phyloP scores from a whole-genome alignment of 2,329 filamentous ascomycete species.

The Monilinia polystroma region DNA sequence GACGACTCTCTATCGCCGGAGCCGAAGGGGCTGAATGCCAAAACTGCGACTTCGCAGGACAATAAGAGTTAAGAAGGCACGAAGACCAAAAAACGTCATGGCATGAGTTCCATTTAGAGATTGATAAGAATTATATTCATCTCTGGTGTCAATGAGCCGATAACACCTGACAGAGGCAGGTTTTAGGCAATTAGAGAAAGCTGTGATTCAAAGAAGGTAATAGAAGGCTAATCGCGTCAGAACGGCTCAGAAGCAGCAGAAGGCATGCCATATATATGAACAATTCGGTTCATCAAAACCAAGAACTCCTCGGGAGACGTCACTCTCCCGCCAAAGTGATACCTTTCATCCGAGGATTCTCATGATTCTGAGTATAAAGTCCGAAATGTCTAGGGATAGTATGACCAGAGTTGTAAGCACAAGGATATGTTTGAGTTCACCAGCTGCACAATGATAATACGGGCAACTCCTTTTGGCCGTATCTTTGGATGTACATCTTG shows the following conservation, averaged over 20 bases:
- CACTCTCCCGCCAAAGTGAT: not conserved
- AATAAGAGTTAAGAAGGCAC: constrained; percentile 48
- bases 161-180: constrained; percentile 33
- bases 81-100: constrained; percentile 50
- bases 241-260: constrained; percentile 5
- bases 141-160: constrained; percentile 33
- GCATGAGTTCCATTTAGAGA: constrained; percentile 47
- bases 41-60: constrained; percentile 41
- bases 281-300: not conserved
- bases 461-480: constrained; percentile 17
- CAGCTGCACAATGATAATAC: not conserved
- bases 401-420: constrained; percentile 10
- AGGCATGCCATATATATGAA: not conserved
- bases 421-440: constrained; percentile 7
- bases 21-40: constrained; percentile 45
- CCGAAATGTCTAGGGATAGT: constrained; percentile 2
- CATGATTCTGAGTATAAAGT: not conserved
- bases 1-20: constrained; percentile 51
- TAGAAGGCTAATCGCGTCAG: not conserved
- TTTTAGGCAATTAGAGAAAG: not conserved
- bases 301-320: not conserved
- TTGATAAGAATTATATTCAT: constrained; percentile 49
- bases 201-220: not conserved
- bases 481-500: not conserved
- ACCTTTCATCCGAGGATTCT: not conserved